Conservation (phyloP, 345 rosid species). For the Eucalyptus marginata region DNA sequence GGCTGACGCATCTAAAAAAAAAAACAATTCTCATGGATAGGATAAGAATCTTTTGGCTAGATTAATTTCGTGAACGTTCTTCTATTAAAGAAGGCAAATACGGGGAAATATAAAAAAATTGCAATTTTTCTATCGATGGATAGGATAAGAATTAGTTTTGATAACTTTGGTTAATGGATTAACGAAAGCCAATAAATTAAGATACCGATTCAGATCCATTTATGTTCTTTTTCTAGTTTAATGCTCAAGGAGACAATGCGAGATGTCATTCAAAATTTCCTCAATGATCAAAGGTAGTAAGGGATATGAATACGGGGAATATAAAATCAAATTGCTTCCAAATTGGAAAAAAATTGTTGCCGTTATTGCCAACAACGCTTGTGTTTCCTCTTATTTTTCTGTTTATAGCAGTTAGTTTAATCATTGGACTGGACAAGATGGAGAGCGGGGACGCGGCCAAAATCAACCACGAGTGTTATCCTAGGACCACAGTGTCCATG, state of each 20-base stretch:
- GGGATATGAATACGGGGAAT: background rate
- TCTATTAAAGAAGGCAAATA: background rate
- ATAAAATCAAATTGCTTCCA: background rate
- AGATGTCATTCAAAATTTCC: background rate
- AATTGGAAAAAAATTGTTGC: background rate
- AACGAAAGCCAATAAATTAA: no score
- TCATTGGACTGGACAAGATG: background rate
- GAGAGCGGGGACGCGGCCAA: background rate
- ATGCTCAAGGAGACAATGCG: background rate
- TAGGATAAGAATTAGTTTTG: background rate
- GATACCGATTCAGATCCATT: background rate
- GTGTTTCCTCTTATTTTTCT: background rate
- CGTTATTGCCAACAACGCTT: background rate
- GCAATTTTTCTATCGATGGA: background rate
- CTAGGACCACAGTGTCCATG: background rate
- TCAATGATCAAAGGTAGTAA: background rate
- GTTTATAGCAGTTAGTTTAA: background rate
- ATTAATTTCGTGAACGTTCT: background rate
- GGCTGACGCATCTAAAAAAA: background rate
- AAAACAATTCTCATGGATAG: no score
- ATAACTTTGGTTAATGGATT: no score
- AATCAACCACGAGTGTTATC: background rate
- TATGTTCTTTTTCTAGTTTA: background rate
- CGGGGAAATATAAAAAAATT: no score
- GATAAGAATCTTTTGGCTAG: background rate